These are phyloP conservation scores for Alternaria brassicicola DNA, from an alignment of 2,329 filamentous ascomycete genomes.

Conservation along the genomic window DNA sequence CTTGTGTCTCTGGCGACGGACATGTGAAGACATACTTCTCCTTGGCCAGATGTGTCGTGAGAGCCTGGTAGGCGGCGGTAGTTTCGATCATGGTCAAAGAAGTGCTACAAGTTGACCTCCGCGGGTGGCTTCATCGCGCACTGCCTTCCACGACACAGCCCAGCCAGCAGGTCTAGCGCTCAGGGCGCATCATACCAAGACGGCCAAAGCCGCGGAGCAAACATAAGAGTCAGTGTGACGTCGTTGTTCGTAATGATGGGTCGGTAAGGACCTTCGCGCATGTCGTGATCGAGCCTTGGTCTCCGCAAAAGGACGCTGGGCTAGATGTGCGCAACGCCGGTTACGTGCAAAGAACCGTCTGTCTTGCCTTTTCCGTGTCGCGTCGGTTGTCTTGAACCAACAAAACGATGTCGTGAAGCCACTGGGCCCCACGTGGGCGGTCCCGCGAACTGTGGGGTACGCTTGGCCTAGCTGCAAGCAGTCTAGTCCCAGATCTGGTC, in stretches of 20 bases:
- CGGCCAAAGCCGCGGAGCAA: slow-evolving; percentile 6
- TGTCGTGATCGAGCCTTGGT: slow-evolving; percentile 2
- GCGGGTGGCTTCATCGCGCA: slow-evolving; percentile 4
- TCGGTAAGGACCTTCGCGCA: background rate
- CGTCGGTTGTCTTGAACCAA: background rate
- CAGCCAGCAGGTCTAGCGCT: background rate
- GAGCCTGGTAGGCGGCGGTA: slow-evolving; percentile 16
- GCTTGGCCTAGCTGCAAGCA: background rate
- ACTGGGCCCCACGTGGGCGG: background rate
- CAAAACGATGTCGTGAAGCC: background rate
- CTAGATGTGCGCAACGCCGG: background rate
- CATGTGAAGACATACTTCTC: slow-evolving; percentile 25
- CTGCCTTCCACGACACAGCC: background rate
- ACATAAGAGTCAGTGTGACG: slow-evolving; percentile 26
- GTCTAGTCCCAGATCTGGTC: slow-evolving; percentile 10
- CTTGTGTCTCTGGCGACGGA: slow-evolving; percentile 30
- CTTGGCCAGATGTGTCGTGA: slow-evolving; percentile 21
- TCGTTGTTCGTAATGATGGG: slow-evolving; percentile 9
- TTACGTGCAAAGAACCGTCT: background rate
- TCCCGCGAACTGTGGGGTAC: slow-evolving; percentile 5
- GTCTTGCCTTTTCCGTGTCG: background rate
- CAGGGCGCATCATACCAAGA: slow-evolving; percentile 1
- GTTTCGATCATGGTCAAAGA: slow-evolving; percentile 15
- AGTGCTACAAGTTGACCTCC: slow-evolving; percentile 4
- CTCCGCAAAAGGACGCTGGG: background rate